Evolutionary conservation across 1,284 basidiomycete genomes (phyloP).

Genomic region (Hypsizygus ulmarius): DNA sequence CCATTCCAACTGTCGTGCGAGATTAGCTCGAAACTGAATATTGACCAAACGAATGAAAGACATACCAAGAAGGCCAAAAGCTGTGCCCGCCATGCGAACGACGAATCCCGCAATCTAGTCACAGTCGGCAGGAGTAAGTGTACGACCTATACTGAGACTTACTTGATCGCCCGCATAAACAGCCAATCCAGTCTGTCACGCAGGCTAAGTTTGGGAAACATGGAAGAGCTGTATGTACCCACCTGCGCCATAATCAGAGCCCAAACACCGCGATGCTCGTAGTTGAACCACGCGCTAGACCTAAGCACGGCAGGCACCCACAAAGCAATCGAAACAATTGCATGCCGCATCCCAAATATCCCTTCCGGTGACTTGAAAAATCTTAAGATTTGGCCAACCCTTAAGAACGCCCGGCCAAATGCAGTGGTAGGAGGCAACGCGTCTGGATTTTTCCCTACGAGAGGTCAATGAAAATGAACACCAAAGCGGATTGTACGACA

Average conservation of each 20-base stretch:
- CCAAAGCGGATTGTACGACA: not conserved
- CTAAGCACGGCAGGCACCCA: conserved; percentile 40
- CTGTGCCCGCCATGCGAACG: conserved; percentile 31
- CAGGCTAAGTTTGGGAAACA: not conserved
- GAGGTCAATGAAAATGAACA: not conserved
- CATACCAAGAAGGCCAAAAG: conserved; percentile 34
- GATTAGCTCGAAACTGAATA: not conserved
- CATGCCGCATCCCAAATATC: conserved; percentile 38
- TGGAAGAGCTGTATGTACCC: too few species aligned
- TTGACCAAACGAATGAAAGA: conserved; percentile 1
- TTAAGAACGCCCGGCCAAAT: conserved; percentile 28
- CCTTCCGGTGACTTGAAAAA: conserved; percentile 36
- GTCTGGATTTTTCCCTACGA: conserved; percentile 33
- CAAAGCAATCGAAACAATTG: conserved; percentile 37
- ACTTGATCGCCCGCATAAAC: conserved; percentile 42
- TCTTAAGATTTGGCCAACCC: conserved; percentile 25
- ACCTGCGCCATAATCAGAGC: conserved; percentile 43
- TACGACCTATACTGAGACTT: not conserved
- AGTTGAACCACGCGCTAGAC: conserved; percentile 40
- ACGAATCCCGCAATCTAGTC: conserved; percentile 32
- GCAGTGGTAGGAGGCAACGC: conserved; percentile 33
- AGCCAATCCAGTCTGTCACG: conserved; percentile 30
- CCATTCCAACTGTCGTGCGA: conserved; percentile 30
- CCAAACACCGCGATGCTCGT: conserved; percentile 41
- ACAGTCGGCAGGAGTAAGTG: not conserved